Evolutionary conservation across 768 basidiomycete genomes (phyloP).

Genomic region (Auricularia auricula-judae): DNA sequence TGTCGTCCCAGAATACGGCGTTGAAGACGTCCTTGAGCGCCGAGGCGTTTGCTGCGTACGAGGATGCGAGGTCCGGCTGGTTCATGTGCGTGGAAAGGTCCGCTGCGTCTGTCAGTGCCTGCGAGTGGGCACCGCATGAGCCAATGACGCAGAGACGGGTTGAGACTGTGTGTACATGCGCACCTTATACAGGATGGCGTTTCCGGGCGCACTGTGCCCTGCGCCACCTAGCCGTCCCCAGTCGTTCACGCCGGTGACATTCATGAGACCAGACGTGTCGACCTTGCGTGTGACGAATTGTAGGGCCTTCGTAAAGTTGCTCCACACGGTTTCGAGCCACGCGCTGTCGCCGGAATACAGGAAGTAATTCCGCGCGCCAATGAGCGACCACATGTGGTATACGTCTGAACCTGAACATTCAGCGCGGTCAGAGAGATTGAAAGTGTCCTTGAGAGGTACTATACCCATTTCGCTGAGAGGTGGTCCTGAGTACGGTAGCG

Average conservation of each 20-base stretch:
- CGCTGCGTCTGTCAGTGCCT: conserved; percentile 39
- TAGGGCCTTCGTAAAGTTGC: background rate
- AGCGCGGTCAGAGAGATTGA: no score
- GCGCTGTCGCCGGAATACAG: conserved; percentile 41
- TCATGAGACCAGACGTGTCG: conserved; percentile 37
- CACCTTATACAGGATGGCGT: conserved; percentile 42
- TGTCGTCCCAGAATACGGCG: conserved; percentile 38
- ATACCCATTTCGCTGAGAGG: background rate
- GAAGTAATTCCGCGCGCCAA: conserved; percentile 46
- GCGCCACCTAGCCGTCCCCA: conserved; percentile 49
- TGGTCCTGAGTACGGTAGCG: conserved; percentile 24
- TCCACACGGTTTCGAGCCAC: conserved; percentile 39
- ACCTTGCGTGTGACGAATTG: conserved; percentile 19
- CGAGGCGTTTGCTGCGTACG: conserved; percentile 36
- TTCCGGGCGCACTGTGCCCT: conserved; percentile 45
- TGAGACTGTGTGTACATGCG: no score
- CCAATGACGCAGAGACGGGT: no score
- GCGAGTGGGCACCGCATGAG: background rate
- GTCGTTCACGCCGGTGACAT: conserved; percentile 45
- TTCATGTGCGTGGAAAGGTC: conserved; percentile 33
- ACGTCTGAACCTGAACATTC: conserved; percentile 28
- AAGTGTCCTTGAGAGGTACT: no score
- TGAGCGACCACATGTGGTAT: conserved; percentile 52
- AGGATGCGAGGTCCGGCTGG: conserved; percentile 22
- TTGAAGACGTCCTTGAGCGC: conserved; percentile 39